Base-by-base conservation (phyloP, 2,329 filamentous ascomycete genomes). In the Venturia aucupariae region DNA sequence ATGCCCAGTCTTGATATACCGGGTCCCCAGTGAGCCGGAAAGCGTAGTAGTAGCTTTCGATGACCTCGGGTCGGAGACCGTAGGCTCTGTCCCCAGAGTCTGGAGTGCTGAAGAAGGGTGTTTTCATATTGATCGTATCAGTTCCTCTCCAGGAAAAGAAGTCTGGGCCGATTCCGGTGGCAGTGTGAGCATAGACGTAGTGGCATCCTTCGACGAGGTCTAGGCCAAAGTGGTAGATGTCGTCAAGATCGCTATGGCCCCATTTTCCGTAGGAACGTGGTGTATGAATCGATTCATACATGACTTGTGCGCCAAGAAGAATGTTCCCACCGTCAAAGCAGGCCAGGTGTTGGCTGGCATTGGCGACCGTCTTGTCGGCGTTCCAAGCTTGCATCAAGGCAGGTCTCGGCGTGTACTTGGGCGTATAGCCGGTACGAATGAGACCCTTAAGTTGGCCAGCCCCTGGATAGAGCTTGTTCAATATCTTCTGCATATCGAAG, bases 281-380 rank as follows among this genome's bases (percentile, higher is more conserved):
- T 10, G 48, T 54, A 13, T 54, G 48, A 32, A 54, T 54, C 17
- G 48, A 54, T 10, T 54, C 48, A 15, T 54, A 54, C 44, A 96
- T 82, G 0, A 87, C 84, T 30, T 89, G 81, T 3, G 90, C 91
- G 24, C 88, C 91, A n/a, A 96, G 84, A 69, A 96, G 86, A 76
- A 95, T 91, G 74, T 88, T 95, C 17, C 92, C 91, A 42, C 90
- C 91, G 64, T 89, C 84, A 71, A 96, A 96, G 75, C 90, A 94
- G 42, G 89, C 88, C 65, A 95, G 74, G 64, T 82, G 79, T 64
- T 80, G 73, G 27, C 73, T 80, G 3, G 32, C n/a, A 41, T 63
- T 54, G 69, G 68, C 35, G 78, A 71, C 24, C 0, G 89, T 92
- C 63, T 95, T 72, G 61, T 93, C 88, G 10, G 61, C 60, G 13